A percentile compares a stretch with the other conserved stretches of the same genome.
Evolutionary conservation across 73 alveolate species (phyloP).

Genomic region (Uronychia setigera): DNA sequence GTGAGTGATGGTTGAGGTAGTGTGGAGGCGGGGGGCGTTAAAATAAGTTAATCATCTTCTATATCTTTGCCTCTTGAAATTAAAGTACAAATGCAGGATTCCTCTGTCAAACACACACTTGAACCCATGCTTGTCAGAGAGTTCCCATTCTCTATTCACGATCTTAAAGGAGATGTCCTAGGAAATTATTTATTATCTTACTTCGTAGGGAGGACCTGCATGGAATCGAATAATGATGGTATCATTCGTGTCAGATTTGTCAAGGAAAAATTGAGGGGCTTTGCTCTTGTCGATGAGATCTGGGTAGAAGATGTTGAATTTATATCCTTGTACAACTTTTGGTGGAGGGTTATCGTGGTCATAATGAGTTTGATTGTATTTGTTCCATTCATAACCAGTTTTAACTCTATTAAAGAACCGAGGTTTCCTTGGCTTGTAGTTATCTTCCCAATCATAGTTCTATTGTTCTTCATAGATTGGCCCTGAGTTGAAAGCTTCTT

Average conservation of each 20-base stretch:
- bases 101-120: conserved; percentile 89
- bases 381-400: conserved; percentile 99
- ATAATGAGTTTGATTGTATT: conserved; percentile 98
- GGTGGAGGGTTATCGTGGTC: conserved; percentile 99
- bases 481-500: conserved; percentile 66
- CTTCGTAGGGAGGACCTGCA: conserved; percentile 99
- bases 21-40: conserved; percentile 6
- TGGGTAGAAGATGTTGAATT: conserved; percentile 99
- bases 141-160: conserved; percentile 99
- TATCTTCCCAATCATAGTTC: conserved; percentile 81
- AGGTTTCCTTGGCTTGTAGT: conserved; percentile 94
- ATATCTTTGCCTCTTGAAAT: conserved; percentile 97
- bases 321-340: conserved; percentile 97
- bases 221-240: conserved; percentile 93
- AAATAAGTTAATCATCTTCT: conserved; percentile 78
- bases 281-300: conserved; percentile 95
- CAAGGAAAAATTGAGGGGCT: conserved; percentile 96
- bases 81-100: conserved; percentile 95
- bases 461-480: conserved; percentile 6
- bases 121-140: conserved; percentile 94
- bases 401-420: conserved; percentile 93
- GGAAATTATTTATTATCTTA: no score
- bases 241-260: conserved; percentile 81
- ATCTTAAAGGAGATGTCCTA: conserved; percentile 99
- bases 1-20: conserved; percentile 8